These are phyloP conservation scores for Delonix regia DNA, from an alignment of 306 rosid genomes.

Conservation along the genomic window DNA sequence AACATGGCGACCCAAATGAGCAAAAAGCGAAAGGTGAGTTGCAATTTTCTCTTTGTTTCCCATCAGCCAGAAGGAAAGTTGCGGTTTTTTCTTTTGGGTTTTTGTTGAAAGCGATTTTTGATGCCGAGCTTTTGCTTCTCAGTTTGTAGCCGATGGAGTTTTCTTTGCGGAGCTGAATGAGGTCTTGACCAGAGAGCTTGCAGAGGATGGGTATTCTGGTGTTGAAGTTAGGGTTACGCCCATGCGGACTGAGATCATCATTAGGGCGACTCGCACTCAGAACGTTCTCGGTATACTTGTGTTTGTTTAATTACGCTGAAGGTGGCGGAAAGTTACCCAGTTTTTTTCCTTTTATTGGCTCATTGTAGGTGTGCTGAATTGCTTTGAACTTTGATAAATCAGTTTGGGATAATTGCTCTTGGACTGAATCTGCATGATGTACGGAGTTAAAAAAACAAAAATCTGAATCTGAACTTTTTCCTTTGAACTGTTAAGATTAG, in stretches of 20 bases:
- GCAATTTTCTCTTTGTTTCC: neutral
- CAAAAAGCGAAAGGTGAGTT: slow-evolving; percentile 52
- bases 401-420: neutral
- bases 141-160: slow-evolving; percentile 66
- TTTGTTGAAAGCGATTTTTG: neutral
- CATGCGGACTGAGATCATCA: slow-evolving; percentile 60
- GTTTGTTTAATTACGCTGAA: neutral
- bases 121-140: neutral
- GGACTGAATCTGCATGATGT: neutral
- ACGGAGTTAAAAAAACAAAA: neutral
- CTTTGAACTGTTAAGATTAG: neutral
- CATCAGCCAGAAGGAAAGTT: neutral
- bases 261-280: slow-evolving; percentile 56
- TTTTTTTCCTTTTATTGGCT: neutral
- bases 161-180: slow-evolving; percentile 61
- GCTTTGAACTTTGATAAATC: neutral
- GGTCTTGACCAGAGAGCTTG: slow-evolving; percentile 59
- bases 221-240: slow-evolving; percentile 62
- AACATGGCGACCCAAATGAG: slow-evolving; percentile 58
- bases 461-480: neutral
- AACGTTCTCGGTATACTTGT: slow-evolving; percentile 50
- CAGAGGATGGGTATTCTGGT: slow-evolving; percentile 60
- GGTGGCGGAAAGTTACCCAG: neutral
- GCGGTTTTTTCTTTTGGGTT: neutral
- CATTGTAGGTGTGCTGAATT: neutral